phyloP scores from a whole-genome alignment of 345 rosid genomes.

The Acer saccharum region DNA sequence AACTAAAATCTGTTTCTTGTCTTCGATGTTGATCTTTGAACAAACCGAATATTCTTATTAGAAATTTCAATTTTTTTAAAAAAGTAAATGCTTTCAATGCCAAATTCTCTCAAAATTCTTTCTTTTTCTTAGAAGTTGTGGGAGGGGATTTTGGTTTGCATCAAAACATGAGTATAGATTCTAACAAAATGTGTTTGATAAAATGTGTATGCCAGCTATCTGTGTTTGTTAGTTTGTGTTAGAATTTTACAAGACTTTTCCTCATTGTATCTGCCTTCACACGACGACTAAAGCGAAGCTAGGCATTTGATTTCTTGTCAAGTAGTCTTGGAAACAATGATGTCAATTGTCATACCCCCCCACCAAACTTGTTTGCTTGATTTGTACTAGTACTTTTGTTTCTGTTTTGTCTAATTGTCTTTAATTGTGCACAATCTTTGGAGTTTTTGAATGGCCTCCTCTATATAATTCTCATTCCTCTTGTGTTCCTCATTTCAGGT shows the following conservation, averaged over 20 bases:
- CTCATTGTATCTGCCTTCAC: slow-evolving; percentile 34
- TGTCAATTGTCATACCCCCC: slow-evolving; percentile 13
- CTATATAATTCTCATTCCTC: slow-evolving; percentile 9
- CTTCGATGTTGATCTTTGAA: slow-evolving; percentile 7
- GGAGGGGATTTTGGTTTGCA: neutral
- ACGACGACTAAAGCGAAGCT: slow-evolving; percentile 27
- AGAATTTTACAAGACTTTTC: slow-evolving; percentile 3
- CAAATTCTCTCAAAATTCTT: too few relatives aligned
- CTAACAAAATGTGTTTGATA: neutral
- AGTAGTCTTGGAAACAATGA: slow-evolving; percentile 35
- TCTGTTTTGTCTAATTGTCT: slow-evolving; percentile 9
- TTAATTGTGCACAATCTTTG: slow-evolving; percentile 22
- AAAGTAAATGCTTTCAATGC: too few relatives aligned
- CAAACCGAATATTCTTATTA: slow-evolving; percentile 18
- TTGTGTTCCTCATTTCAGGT: slow-evolving; percentile 21
- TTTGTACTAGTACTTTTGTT: slow-evolving; percentile 17
- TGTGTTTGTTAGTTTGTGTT: slow-evolving; percentile 4
- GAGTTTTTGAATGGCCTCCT: slow-evolving; percentile 22
- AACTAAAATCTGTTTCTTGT: neutral
- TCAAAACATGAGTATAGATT: neutral
- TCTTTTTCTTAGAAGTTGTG: too few relatives aligned
- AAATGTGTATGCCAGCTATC: neutral
- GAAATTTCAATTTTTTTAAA: neutral
- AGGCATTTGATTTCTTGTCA: slow-evolving; percentile 32
- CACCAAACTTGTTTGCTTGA: neutral